Evolutionary conservation across 352 stramenopile species (phyloP).

Genomic region (Phytopythium chamaehyphon): DNA sequence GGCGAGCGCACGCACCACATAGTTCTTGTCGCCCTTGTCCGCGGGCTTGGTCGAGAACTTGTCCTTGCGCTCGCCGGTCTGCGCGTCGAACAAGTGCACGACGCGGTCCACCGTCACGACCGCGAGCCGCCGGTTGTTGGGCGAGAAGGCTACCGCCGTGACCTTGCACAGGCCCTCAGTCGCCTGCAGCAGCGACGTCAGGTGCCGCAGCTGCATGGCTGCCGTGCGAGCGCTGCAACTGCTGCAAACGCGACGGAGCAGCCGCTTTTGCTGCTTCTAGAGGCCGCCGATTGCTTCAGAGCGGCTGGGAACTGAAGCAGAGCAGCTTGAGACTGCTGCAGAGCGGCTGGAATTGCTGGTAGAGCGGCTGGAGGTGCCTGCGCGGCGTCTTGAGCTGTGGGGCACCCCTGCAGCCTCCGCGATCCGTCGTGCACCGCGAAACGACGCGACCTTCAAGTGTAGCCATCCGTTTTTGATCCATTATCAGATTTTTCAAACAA

Average conservation of each 20-base stretch:
- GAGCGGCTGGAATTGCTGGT: too few relatives aligned
- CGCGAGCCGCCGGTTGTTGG: conserved; percentile 91
- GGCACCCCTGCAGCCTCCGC: too few relatives aligned
- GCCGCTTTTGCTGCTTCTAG: too few relatives aligned
- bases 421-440: conserved; percentile 21
- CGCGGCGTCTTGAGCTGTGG: too few relatives aligned
- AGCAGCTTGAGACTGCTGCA: neutral
- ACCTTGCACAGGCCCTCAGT: conserved; percentile 91
- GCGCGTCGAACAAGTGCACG: conserved; percentile 91
- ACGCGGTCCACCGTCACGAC: conserved; percentile 92
- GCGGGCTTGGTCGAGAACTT: conserved; percentile 96
- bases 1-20: conserved; percentile 87
- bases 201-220: conserved; percentile 89
- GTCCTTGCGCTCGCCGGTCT: conserved; percentile 90
- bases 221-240: neutral
- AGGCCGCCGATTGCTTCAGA: neutral
- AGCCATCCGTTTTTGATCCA: too few relatives aligned
- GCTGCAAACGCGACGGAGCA: neutral
- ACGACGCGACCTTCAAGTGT: conserved; percentile 18
- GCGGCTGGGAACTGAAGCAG: too few relatives aligned
- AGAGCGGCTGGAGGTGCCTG: too few relatives aligned
- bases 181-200: conserved; percentile 90
- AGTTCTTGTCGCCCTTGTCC: conserved; percentile 94
- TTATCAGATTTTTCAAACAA: neutral
- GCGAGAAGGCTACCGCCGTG: conserved; percentile 89